phyloP scores from a whole-genome alignment of 2,329 filamentous ascomycete genomes.

The Fusarium austroafricanum region DNA sequence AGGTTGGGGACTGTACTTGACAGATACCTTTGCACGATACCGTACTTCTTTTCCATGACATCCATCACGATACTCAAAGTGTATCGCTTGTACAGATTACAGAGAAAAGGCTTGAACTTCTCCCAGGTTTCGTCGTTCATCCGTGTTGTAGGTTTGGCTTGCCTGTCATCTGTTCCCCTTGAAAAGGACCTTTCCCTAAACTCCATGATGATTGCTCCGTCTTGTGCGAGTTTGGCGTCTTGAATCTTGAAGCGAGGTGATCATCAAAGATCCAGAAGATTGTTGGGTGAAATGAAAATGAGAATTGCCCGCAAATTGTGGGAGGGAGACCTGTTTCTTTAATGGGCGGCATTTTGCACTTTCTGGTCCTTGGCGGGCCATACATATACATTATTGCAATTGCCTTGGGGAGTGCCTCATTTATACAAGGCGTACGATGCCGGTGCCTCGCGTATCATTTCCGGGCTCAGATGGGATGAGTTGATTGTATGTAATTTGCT shows the following conservation, averaged over 20 bases:
- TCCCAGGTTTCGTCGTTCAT: conserved; percentile 43
- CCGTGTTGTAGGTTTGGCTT: conserved; percentile 35
- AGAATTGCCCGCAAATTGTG: neutral
- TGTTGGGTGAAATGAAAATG: neutral
- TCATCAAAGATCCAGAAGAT: neutral
- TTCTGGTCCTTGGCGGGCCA: neutral
- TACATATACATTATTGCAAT: conserved; percentile 1
- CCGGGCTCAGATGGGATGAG: conserved; percentile 7
- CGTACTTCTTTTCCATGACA: conserved; percentile 32
- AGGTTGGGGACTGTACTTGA: neutral
- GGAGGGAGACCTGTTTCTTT: conserved; percentile 12
- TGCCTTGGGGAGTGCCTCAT: conserved; percentile 33
- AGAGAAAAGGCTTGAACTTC: conserved; percentile 34
- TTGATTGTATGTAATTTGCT: conserved; percentile 12
- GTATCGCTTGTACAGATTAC: conserved; percentile 35
- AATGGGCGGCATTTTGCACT: conserved; percentile 28
- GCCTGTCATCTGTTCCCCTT: conserved; percentile 23
- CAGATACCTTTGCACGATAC: conserved; percentile 39
- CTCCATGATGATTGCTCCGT: conserved; percentile 16
- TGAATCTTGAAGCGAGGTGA: neutral
- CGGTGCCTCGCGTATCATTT: conserved; percentile 18
- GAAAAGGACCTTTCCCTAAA: conserved; percentile 13
- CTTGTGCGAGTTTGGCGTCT: neutral
- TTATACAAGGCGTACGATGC: conserved; percentile 24
- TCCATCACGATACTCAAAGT: conserved; percentile 38